Evolutionary conservation across 2,329 filamentous ascomycete genomes (phyloP), one percentile per base, ranked within the genome.

Genomic region (Biscogniauxia mediterranea): DNA sequence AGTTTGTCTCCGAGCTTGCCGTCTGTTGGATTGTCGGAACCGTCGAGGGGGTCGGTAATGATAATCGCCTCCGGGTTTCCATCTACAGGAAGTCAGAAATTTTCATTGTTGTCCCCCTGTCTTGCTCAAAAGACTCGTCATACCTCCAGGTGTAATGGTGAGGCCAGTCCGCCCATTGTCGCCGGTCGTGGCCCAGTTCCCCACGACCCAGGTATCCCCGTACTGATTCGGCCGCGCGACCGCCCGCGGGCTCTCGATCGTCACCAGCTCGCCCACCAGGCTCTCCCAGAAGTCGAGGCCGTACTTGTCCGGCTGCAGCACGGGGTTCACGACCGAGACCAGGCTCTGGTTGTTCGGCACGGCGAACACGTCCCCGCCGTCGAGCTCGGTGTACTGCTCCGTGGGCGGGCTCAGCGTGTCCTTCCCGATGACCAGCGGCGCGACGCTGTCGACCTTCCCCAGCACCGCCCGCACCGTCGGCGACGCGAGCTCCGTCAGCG

Each of bases 221-320:
- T 81, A 90, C 58, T 74, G 77, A 71, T 87, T 91, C 1, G 89
- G 85, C 59, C 83, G 84, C 56, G 81, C 79, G 53, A 90, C 74
- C 52, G 84, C 85, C 13, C 77, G 80, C 1, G 86, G 83, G 53
- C 76, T 80, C 66, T 79, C 80, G 54, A 91, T 76, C 0, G 85
- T 89, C 15, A 92, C 88, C 7, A 90, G 78, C 74, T 91, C 87
- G 26, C 88, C 89, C 58, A 78, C 80, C 61, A 91, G 75, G 64
- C 83, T 87, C 80, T 91, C 86, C 89, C 89, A 91, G 70, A 91
- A 92, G 72, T 91, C 89, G 28, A 91, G 77, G 2, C 89, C 89
- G 69, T 87, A 91, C 51, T 78, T 75, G 21, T 77, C 75, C 1
- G 88, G 88, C 62, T 88, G 73, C 49, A 91, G 79, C 15, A 77